Evolutionary conservation across 2,329 filamentous ascomycete species (phyloP), one percentile per base, ranked within the genome.

Genomic region (Pseudogymnoascus sp.): DNA sequence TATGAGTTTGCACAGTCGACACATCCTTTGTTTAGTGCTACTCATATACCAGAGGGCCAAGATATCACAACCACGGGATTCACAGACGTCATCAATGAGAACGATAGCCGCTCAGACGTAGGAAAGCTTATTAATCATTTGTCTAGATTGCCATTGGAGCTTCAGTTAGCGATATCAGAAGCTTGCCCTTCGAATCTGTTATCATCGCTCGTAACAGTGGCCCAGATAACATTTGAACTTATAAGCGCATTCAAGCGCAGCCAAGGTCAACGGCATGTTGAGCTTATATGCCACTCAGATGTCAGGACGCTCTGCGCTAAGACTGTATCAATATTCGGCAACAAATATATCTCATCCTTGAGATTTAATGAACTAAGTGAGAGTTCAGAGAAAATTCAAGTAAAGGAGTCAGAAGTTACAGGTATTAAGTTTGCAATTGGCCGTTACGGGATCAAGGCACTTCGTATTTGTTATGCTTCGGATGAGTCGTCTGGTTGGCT

Each of bases 1-100:
- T 61, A 61, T 38, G 59, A 61, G 59, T 61, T 61, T 26, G 59
- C 59, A 14, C 16, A 45, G 35, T 61, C 59, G 23, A 61, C 59
- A 14, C 31, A 41, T 61, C 26, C 59, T 8, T 29, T 61, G n/a
- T 61, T 61, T 31, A 43, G 10, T 12, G 29, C 41, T 19, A 14
- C n/a, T 11, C 16, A 45, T 35, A 29, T 39, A n/a, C 23, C 31
- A 29, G 59, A 38, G 41, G 41, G 37, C 12, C 29, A 7, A 21
- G 59, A 61, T 38, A 26, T 43, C 29, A 41, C n/a, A 61, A 29
- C 19, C n/a, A 39, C 19, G n/a, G 41, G 35, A 19, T 61, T 61
- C 41, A 41, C 12, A 23, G 33, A 19, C 6, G 26, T 31, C 21
- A 16, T 31, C n/a, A 11, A 52, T 16, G 23, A 52, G 45, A 52